These are phyloP conservation scores for Elongisporangium prolatum DNA, from an alignment of 352 stramenopile genomes.

Conservation along the genomic window DNA sequence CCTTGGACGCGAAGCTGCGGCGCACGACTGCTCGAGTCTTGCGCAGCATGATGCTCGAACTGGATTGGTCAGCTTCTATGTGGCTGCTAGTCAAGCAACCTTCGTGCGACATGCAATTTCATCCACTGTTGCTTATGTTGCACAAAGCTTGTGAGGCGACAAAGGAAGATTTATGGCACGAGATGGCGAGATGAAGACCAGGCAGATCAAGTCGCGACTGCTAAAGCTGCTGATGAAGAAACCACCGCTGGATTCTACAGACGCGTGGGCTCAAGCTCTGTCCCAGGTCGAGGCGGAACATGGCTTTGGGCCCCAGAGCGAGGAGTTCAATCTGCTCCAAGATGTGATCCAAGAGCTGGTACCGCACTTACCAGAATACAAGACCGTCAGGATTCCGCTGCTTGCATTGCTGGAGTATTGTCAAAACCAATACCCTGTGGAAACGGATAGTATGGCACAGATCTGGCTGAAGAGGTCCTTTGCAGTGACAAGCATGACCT, in stretches of 20 bases:
- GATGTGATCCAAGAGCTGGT: conserved; percentile 24
- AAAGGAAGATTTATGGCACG: conserved; percentile 1
- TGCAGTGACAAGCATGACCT: conserved; percentile 6
- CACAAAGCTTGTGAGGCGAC: not conserved
- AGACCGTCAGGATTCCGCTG: conserved; percentile 19
- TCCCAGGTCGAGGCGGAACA: conserved; percentile 5
- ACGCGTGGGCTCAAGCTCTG: conserved; percentile 17
- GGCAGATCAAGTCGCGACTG: conserved; percentile 8
- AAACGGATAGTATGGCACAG: conserved; percentile 21
- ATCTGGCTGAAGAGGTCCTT: conserved; percentile 20
- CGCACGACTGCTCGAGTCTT: conserved; percentile 3
- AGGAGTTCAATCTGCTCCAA: conserved; percentile 8
- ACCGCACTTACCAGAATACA: conserved; percentile 48
- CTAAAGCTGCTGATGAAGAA: conserved; percentile 20
- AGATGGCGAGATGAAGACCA: not conserved
- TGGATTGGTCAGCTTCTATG: not conserved
- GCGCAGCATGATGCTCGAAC: conserved; percentile 10
- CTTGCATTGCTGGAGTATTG: conserved; percentile 26
- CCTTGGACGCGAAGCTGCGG: conserved; percentile 35
- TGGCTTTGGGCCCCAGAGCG: not conserved
- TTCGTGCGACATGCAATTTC: conserved; percentile 10
- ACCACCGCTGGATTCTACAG: conserved; percentile 17
- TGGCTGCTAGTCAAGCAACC: conserved; percentile 5
- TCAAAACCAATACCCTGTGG: conserved; percentile 12
- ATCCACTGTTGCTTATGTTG: not conserved